These are phyloP conservation scores for Saprolegnia diclina DNA, from an alignment of 352 stramenopile species.

Conservation along the genomic window DNA sequence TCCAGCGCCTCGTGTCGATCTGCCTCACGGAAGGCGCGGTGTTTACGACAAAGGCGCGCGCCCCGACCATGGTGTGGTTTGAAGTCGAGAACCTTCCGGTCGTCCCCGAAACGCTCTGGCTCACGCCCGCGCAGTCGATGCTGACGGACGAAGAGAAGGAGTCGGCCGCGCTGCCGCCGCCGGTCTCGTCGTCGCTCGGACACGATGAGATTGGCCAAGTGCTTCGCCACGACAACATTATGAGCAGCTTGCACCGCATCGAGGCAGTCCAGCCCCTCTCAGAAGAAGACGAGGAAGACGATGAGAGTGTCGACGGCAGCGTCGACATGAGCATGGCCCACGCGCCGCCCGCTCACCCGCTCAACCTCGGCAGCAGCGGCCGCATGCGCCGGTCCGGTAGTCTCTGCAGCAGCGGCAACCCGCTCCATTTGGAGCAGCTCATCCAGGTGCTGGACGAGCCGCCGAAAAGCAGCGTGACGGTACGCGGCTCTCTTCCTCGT, in stretches of 20 bases:
- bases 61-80: conserved; percentile 78
- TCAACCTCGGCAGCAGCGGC: background rate
- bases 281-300: conserved; percentile 30
- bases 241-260: conserved; percentile 9
- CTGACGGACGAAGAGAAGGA: background rate
- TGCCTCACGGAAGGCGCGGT: conserved; percentile 66
- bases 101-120: conserved; percentile 16
- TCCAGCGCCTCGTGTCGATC: conserved; percentile 62
- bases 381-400: conserved; percentile 16
- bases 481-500: too few species aligned
- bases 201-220: conserved; percentile 21
- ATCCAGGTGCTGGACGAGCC: conserved; percentile 29
- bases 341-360: too few species aligned
- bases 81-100: conserved; percentile 57
- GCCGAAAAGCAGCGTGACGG: conserved; percentile 38
- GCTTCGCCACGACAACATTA: conserved; percentile 1
- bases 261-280: background rate
- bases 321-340: background rate
- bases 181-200: background rate
- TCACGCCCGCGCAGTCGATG: background rate
- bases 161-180: background rate
- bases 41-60: conserved; percentile 81
- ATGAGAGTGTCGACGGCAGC: conserved; percentile 17
- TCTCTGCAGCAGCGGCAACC: conserved; percentile 12
- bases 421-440: conserved; percentile 5